Percentiles rank a stretch among this genome's conserved stretches.
Conservation (phyloP, 1,139 yeast species). For the Suhomyces ambrosiae region DNA sequence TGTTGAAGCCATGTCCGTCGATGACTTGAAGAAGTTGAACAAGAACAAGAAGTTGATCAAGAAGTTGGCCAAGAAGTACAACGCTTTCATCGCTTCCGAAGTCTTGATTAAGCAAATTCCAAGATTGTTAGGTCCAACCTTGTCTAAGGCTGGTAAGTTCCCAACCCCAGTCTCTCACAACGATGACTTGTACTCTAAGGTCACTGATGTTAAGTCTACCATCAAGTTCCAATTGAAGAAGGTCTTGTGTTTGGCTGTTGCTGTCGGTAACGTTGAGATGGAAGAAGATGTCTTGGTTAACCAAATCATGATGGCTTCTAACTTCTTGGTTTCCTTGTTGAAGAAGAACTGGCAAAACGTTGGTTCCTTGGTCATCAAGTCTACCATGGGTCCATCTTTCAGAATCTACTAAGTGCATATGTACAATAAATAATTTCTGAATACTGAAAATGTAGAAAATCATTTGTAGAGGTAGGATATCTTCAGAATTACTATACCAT, state of each 20-base stretch:
- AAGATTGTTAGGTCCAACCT: constrained; percentile 99
- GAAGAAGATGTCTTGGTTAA: constrained; percentile 93
- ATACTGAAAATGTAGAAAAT: neutral
- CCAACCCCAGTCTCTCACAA: constrained; percentile 99
- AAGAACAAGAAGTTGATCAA: constrained; percentile 99
- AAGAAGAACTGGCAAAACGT: constrained; percentile 99
- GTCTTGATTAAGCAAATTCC: constrained; percentile 99
- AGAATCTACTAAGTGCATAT: constrained; percentile 80
- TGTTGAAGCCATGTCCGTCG: constrained; percentile 99
- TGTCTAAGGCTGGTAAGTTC: constrained; percentile 99
- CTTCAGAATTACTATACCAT: neutral
- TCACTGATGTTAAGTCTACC: constrained; percentile 97
- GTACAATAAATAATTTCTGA: constrained; percentile 7
- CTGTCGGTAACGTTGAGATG: constrained; percentile 99
- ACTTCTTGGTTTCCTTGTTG: constrained; percentile 98
- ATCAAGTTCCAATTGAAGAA: constrained; percentile 99
- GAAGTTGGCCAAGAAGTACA: constrained; percentile 99
- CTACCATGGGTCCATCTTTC: constrained; percentile 99
- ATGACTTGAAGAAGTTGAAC: constrained; percentile 99
- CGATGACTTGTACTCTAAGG: constrained; percentile 96
- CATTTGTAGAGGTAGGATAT: neutral
- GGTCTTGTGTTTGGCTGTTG: constrained; percentile 87
- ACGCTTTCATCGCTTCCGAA: constrained; percentile 99
- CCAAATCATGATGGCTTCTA: constrained; percentile 98
- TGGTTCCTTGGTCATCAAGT: constrained; percentile 98